Base-by-base conservation (phyloP, 2,329 filamentous ascomycete species). In the Phialocephala subalpina region DNA sequence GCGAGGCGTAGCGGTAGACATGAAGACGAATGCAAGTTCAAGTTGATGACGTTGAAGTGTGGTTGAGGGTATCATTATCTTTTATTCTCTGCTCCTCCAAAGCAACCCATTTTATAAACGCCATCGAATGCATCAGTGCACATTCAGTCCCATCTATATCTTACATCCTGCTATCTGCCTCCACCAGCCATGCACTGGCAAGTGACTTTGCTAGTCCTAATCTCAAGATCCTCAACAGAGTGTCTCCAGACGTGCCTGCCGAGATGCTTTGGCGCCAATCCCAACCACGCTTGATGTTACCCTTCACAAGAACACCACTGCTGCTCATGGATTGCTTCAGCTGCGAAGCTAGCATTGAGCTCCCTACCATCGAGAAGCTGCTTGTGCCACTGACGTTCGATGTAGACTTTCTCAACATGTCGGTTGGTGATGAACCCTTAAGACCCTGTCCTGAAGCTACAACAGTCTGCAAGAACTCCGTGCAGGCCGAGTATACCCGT, bases 381-480 rank as follows among this genome's bases (percentile, higher is more conserved):
- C 81, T 82, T 64, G 86, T 86, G 16, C 85, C 86, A 1, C 86
- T 87, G 5, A 80, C 78, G 47, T 71, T 77, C 81, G 71, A 83
- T 83, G 73, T 86, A 79, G 70, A 86, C 84, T 90, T 91, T 75
- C 87, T 87, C 67, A 96, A 83, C 67, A 93, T 80, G 66, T 90
- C 88, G 3, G 86, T 85, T 0, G 90, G 90, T 18, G 87, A 87
- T 0, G 89, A 86, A 1, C 86, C 86, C 77, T 84, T 87, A 62
- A 83, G 79, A 61, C 87, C 89, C 57, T 89, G 87, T 18, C 86
- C 88, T 6, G 92, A 90, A n/a, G 88, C 82, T 25, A 97, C 81
- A 6, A 94, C 91, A 0, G 93, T 87, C 67, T 87, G 82, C 75
- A 97, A 88, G 75, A 94, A 95, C 73, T 93, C 91, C 70, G 93